phyloP scores from a whole-genome alignment of 2,329 filamentous ascomycete species.

The Trichophyton benhamiae region DNA sequence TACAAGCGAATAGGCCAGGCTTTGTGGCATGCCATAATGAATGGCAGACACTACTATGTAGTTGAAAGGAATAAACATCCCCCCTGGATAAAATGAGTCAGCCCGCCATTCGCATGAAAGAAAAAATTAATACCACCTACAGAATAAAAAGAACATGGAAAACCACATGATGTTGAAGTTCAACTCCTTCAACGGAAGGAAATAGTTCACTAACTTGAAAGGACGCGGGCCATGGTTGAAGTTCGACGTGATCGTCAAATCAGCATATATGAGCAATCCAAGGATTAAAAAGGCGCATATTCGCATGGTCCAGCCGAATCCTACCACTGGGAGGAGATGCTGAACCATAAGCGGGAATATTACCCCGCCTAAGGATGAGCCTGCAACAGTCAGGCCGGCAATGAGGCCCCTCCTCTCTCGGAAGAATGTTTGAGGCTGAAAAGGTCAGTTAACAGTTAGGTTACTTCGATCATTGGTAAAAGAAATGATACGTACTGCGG shows the following conservation, averaged over 20 bases:
- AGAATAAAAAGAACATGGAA: conserved; percentile 37
- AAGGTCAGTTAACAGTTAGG: conserved; percentile 33
- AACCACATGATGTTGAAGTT: conserved; percentile 33
- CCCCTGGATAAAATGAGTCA: background rate
- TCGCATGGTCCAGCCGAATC: conserved; percentile 47
- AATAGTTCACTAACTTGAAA: conserved; percentile 38
- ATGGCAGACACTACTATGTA: conserved; percentile 16
- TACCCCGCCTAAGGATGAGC: conserved; percentile 43
- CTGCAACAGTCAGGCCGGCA: conserved; percentile 48
- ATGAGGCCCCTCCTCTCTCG: conserved; percentile 42
- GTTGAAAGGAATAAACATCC: conserved; percentile 9
- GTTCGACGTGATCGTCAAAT: conserved; percentile 40
- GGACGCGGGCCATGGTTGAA: conserved; percentile 25
- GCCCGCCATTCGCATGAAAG: background rate
- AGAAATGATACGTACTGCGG: conserved; percentile 21
- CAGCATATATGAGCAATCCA: conserved; percentile 41
- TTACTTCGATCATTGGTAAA: background rate
- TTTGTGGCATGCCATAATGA: conserved; percentile 15
- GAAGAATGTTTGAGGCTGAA: conserved; percentile 41
- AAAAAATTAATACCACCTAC: background rate
- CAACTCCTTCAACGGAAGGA: conserved; percentile 36
- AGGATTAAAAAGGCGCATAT: conserved; percentile 50
- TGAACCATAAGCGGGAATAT: conserved; percentile 42
- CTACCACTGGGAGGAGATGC: conserved; percentile 34
- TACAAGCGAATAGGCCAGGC: conserved; percentile 18